Percentiles rank a stretch among this genome's conserved stretches.
Evolutionary conservation across 192 early-diverging fungal species (phyloP).

Genomic region (Oehlia diaphana): DNA sequence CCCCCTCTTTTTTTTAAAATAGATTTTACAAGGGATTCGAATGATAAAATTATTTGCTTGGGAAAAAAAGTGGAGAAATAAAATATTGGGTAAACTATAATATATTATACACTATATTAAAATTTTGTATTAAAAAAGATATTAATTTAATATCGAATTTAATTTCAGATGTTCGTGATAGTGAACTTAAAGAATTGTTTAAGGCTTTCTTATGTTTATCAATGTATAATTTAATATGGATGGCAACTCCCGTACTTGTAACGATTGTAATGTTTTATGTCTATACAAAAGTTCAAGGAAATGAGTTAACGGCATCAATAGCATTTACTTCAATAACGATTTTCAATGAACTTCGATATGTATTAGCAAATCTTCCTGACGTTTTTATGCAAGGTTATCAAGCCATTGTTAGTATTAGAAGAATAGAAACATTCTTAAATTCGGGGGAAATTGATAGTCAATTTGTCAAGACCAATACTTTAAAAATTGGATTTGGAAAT

Average conservation of each 20-base stretch:
- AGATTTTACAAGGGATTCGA: constrained; percentile 74
- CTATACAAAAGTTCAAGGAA: constrained; percentile 59
- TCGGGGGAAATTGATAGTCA: constrained; percentile 59
- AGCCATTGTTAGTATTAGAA: constrained; percentile 59
- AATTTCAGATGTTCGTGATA: constrained; percentile 35
- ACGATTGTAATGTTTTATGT: constrained; percentile 58
- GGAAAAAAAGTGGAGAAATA: constrained; percentile 56
- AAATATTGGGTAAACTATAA: constrained; percentile 67
- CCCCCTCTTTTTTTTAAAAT: no score
- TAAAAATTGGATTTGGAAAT: constrained; percentile 45
- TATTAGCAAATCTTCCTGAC: constrained; percentile 62
- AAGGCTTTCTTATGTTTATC: constrained; percentile 18
- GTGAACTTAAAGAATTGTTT: constrained; percentile 36
- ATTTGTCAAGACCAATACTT: constrained; percentile 14
- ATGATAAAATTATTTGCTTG: constrained; percentile 93
- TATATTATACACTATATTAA: constrained; percentile 45
- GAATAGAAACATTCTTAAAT: constrained; percentile 73
- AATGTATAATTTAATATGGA: constrained; percentile 49
- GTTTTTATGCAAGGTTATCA: constrained; percentile 56
- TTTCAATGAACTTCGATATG: constrained; percentile 65
- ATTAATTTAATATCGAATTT: constrained; percentile 36
- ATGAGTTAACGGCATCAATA: constrained; percentile 28
- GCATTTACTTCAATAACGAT: constrained; percentile 70
- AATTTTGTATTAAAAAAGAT: constrained; percentile 56
- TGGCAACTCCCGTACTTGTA: constrained; percentile 59